Conservation (phyloP, 306 rosid genomes). For the Macrotyloma uniflorum region DNA sequence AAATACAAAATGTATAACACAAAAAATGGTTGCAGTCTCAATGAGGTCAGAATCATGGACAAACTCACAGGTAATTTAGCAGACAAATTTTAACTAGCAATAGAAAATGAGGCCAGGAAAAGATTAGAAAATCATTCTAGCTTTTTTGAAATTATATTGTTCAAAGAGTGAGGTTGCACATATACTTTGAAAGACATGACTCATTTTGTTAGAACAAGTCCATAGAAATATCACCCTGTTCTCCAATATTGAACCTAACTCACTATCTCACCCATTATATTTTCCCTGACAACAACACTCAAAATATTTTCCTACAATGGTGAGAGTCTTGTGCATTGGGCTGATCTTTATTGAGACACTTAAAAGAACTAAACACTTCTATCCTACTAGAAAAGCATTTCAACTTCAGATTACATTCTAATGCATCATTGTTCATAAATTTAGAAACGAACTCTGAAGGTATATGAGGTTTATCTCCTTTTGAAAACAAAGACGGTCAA, state of each 20-base stretch:
- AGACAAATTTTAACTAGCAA: not conserved
- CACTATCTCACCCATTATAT: not conserved
- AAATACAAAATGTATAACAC: not conserved
- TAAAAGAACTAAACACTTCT: constrained; percentile 1
- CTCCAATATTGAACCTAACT: constrained; percentile 8
- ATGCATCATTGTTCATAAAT: not conserved
- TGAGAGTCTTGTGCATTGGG: not conserved
- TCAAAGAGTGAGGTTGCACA: not conserved
- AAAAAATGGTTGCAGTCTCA: not conserved
- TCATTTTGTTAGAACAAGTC: constrained; percentile 14
- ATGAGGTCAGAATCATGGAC: not conserved
- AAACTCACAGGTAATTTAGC: not conserved
- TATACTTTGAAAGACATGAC: constrained; percentile 18
- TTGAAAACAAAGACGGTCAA: constrained; percentile 18
- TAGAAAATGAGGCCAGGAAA: not conserved
- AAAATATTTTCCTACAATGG: not conserved
- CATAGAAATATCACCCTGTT: not conserved
- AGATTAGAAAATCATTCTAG: not conserved
- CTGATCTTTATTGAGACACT: not conserved
- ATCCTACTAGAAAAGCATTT: constrained; percentile 23
- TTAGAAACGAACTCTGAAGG: not conserved
- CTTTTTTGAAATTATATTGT: not conserved
- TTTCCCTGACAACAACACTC: not conserved
- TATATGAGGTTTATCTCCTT: not conserved
- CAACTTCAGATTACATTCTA: not conserved